Conservation (phyloP, 1,284 basidiomycete species). For the Rhodotorula sp. region DNA sequence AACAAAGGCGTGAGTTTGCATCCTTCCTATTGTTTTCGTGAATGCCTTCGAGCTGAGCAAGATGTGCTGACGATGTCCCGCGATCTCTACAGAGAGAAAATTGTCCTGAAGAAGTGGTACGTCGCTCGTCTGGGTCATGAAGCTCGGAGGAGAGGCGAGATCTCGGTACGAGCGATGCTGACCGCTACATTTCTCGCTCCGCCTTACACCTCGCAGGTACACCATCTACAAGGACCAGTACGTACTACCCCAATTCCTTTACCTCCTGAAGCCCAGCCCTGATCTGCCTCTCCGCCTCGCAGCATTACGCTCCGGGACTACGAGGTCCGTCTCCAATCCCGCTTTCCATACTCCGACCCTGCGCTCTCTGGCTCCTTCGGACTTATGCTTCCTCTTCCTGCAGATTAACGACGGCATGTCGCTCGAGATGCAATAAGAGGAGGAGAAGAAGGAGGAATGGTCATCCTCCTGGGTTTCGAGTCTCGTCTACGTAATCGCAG, state of each 20-base stretch:
- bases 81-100: conserved; percentile 60
- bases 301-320: conserved; percentile 86
- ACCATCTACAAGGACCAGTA: conserved; percentile 79
- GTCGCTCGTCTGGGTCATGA: conserved; percentile 44
- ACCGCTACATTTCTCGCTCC: background rate
- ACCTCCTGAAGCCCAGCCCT: conserved; percentile 8
- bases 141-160: background rate
- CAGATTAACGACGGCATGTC: conserved; percentile 46
- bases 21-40: no score
- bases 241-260: background rate
- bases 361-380: background rate
- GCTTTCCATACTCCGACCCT: background rate
- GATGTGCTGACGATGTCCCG: background rate
- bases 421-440: conserved; percentile 38
- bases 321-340: conserved; percentile 61
- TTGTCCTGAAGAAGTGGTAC: conserved; percentile 94
- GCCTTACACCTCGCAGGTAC: conserved; percentile 62
- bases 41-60: no score
- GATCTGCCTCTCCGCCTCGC: conserved; percentile 6
- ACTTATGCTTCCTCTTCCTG: background rate
- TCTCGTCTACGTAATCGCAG: background rate
- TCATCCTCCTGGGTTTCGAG: background rate
- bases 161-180: background rate
- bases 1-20: conserved; percentile 59
- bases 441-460: no score